Percentiles rank a stretch among this genome's conserved stretches.
Evolutionary conservation across 2,329 filamentous ascomycete species (phyloP).

Genomic region (Aspergillus versicolor): DNA sequence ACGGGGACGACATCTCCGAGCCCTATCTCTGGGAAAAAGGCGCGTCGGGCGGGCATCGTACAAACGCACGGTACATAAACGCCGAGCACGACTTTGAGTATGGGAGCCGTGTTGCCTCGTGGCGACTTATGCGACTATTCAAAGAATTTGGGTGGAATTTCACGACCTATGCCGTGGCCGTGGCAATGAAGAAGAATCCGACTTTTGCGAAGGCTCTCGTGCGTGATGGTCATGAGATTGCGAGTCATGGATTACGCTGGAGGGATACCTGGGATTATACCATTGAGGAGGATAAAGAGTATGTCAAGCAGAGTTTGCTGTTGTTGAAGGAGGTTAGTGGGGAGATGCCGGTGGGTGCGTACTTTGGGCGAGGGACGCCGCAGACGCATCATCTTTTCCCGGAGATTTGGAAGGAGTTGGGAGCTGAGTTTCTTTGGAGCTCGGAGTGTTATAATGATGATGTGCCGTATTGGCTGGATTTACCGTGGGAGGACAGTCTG

Average conservation of each 20-base stretch:
- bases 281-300: constrained; percentile 49
- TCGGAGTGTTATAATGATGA: constrained; percentile 56
- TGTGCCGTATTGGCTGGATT: constrained; percentile 56
- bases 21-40: constrained; percentile 40
- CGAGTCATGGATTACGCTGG: constrained; percentile 53
- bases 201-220: constrained; percentile 50
- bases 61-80: constrained; percentile 6
- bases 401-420: constrained; percentile 54
- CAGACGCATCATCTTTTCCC: constrained; percentile 48
- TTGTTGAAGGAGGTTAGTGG: constrained; percentile 46
- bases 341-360: constrained; percentile 51
- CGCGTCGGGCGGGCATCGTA: constrained; percentile 14
- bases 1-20: constrained; percentile 24
- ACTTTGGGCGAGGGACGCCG: constrained; percentile 49
- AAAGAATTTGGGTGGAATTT: constrained; percentile 55
- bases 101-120: constrained; percentile 7
- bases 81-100: constrained; percentile 11
- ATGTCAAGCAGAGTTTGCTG: constrained; percentile 46
- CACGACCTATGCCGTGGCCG: constrained; percentile 49
- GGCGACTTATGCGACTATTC: constrained; percentile 24
- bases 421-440: constrained; percentile 51
- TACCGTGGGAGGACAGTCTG: constrained; percentile 46
- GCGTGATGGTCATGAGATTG: constrained; percentile 52
- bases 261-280: constrained; percentile 50
- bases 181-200: constrained; percentile 49